These are phyloP conservation scores for Penicillium rolfsii DNA, from an alignment of 2,329 filamentous ascomycete genomes.

Conservation along the genomic window DNA sequence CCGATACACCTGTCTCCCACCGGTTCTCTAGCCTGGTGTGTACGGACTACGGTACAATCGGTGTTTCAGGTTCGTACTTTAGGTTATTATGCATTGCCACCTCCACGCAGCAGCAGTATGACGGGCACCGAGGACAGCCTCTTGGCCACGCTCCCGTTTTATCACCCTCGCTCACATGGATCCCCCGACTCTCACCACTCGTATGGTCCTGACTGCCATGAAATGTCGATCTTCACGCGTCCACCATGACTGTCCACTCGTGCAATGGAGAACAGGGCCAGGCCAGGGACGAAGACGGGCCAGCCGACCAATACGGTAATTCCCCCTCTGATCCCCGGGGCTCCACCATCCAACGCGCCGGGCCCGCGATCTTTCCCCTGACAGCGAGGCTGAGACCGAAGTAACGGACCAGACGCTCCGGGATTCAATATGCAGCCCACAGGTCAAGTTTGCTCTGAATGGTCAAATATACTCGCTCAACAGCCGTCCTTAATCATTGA, in stretches of 20 bases:
- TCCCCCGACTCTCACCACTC: neutral
- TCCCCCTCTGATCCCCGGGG: conserved; percentile 8
- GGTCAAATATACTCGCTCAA: neutral
- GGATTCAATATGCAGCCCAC: neutral
- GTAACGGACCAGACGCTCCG: neutral
- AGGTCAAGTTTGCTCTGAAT: neutral
- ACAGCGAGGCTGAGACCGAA: neutral
- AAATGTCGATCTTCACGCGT: conserved; percentile 18
- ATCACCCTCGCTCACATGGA: conserved; percentile 2
- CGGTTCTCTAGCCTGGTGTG: neutral
- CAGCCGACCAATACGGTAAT: conserved; percentile 20
- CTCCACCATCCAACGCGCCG: conserved; percentile 7
- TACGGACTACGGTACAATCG: neutral
- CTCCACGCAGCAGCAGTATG: neutral
- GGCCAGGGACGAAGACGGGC: conserved; percentile 17
- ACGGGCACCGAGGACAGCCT: neutral
- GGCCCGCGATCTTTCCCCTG: conserved; percentile 2
- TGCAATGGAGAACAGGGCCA: conserved; percentile 10
- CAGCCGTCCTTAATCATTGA: neutral
- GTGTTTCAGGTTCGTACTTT: conserved; percentile 5
- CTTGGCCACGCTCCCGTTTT: conserved; percentile 2
- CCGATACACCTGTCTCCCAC: neutral
- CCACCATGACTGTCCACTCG: conserved; percentile 3
- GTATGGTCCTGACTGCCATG: neutral
- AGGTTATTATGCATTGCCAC: conserved; percentile 1